Conservation (phyloP, 805 yeast genomes). For the Metschnikowia lachancei region DNA sequence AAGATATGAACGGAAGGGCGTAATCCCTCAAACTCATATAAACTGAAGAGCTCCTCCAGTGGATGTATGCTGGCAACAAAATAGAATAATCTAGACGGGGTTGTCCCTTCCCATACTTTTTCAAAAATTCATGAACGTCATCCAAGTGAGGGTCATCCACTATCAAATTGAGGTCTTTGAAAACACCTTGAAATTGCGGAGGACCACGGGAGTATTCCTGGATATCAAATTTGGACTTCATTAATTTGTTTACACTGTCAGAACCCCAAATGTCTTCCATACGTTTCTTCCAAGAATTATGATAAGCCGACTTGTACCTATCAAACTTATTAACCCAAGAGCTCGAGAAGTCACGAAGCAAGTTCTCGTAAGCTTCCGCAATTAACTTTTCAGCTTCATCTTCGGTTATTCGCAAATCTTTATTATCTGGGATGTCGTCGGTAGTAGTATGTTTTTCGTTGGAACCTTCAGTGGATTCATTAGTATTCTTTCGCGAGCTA, state of each 20-base stretch:
- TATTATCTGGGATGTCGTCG: background rate
- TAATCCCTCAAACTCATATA: conserved; percentile 29
- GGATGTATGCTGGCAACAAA: conserved; percentile 48
- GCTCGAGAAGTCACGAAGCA: conserved; percentile 28
- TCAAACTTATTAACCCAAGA: conserved; percentile 37
- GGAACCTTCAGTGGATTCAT: background rate
- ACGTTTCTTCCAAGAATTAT: conserved; percentile 27
- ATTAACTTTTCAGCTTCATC: conserved; percentile 30
- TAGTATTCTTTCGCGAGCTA: background rate
- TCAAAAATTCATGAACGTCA: conserved; percentile 39
- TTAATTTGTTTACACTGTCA: conserved; percentile 30
- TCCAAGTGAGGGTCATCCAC: conserved; percentile 28
- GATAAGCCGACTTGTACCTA: conserved; percentile 25
- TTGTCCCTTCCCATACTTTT: conserved; percentile 43
- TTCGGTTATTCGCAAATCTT: conserved; percentile 8
- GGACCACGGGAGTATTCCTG: conserved; percentile 36
- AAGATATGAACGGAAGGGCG: conserved; percentile 48
- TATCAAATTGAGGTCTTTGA: conserved; percentile 31
- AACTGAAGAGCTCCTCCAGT: conserved; percentile 26
- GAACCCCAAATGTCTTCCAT: conserved; percentile 33
- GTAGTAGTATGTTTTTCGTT: background rate
- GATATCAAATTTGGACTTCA: conserved; percentile 35
- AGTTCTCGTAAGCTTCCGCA: conserved; percentile 24
- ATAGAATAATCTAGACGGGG: conserved; percentile 57
- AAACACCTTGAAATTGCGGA: conserved; percentile 28